Percentiles rank a stretch among this genome's conserved stretches.
These are phyloP conservation scores for Omphalea diandra DNA, from an alignment of 441 rosid species.

Conservation along the genomic window DNA sequence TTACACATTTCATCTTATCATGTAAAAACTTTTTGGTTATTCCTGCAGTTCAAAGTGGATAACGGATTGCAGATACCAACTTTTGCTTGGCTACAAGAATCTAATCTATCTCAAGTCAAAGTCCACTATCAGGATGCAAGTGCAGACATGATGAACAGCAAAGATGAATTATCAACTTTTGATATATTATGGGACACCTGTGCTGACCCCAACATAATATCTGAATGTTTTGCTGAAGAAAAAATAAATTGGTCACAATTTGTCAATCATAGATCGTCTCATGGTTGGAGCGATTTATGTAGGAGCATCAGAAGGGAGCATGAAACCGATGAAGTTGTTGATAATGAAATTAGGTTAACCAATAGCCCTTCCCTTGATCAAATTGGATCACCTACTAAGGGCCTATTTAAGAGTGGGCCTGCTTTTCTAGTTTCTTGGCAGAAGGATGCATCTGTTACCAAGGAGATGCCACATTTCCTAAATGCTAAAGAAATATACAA, in stretches of 20 bases:
- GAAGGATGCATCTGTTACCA: conserved; percentile 43
- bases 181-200: conserved; percentile 62
- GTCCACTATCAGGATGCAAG: conserved; percentile 37
- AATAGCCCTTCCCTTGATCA: conserved; percentile 38
- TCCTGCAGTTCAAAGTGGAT: conserved; percentile 56
- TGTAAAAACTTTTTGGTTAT: conserved; percentile 47
- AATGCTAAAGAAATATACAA: conserved; percentile 68
- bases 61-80: conserved; percentile 50
- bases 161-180: conserved; percentile 43
- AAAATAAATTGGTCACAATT: conserved; percentile 47
- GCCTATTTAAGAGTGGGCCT: conserved; percentile 40
- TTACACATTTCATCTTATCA: conserved; percentile 73
- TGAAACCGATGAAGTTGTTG: conserved; percentile 32
- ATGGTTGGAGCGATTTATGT: conserved; percentile 59
- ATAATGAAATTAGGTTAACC: conserved; percentile 39
- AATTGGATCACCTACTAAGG: conserved; percentile 39
- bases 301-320: conserved; percentile 39
- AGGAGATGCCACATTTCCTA: conserved; percentile 52
- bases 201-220: conserved; percentile 64
- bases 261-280: conserved; percentile 39
- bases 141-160: conserved; percentile 34
- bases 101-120: conserved; percentile 42
- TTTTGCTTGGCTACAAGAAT: conserved; percentile 64
- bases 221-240: conserved; percentile 59
- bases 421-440: conserved; percentile 53